Base-by-base conservation (phyloP, 2,329 filamentous ascomycete species). In the Fusarium penzigii region DNA sequence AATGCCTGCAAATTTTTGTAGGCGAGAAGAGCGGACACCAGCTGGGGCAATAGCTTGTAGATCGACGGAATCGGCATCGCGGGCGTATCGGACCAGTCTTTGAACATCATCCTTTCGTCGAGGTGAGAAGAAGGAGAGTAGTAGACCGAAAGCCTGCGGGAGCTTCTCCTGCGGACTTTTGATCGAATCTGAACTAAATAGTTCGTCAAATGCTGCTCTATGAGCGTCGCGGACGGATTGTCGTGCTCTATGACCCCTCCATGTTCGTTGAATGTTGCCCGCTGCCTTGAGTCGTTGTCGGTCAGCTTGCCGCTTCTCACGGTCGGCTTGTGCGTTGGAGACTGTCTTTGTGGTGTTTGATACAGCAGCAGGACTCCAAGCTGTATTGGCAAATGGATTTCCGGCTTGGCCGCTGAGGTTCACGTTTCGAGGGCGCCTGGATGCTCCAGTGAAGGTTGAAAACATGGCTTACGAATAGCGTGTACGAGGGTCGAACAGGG, bases 391-490 rank as follows among this genome's bases (percentile, higher is more conserved):
- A 70, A 94, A 96, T 4, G 92, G 90, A 66, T 96, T 96, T 46
- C 79, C 78, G 59, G 84, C 84, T 63, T 92, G 88, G 57, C 92
- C 94, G 61, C 91, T 94, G 56, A 99, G 86, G 73, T 97, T 97
- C 69, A 97, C 91, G 70, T 97, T 92, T 60, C 94, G 87, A 56
- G 88, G 87, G 61, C 90, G 89, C 66, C 90, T 87, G 64, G 91
- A 90, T 73, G 77, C 90, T 63, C 94, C 94, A 20, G 90, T 94
- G 75, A 99, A 99, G 48, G 89, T 92, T 56, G 89, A 87, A 75
- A 94, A 95, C 93, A 97, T 97, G 68, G 55, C 62, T 64, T 61
- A 48, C 44, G 51, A 46, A 16, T 46, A 48, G 46, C 39, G 42
- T 47, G 49, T 36, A 36, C 25, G 49, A 55, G 39, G 49, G 53